Conservation (phyloP, 352 stramenopile genomes). For the Phytophthora lateralis region DNA sequence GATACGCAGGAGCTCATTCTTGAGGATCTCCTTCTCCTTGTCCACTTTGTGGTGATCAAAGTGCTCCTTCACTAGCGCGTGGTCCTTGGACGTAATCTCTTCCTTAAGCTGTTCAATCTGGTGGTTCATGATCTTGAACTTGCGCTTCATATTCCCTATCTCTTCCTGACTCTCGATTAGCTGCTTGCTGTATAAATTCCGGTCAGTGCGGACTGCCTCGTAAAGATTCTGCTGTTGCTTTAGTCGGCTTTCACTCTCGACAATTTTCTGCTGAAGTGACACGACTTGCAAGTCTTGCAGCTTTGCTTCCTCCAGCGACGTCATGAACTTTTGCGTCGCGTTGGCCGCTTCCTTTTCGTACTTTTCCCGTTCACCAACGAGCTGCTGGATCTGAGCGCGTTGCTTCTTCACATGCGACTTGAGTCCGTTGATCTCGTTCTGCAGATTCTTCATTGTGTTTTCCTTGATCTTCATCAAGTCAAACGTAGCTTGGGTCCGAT, state of each 20-base stretch:
- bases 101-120: slow-evolving; percentile 93
- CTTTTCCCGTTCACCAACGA: slow-evolving; percentile 87
- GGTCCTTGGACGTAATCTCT: slow-evolving; percentile 93
- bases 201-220: slow-evolving; percentile 90
- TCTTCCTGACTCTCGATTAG: slow-evolving; percentile 93
- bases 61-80: slow-evolving; percentile 92
- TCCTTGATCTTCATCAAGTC: slow-evolving; percentile 93
- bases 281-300: slow-evolving; percentile 75
- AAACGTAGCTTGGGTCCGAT: slow-evolving; percentile 80
- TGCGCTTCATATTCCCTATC: slow-evolving; percentile 89
- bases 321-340: slow-evolving; percentile 85
- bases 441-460: slow-evolving; percentile 90
- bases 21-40: slow-evolving; percentile 91
- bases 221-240: slow-evolving; percentile 96
- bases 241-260: slow-evolving; percentile 74
- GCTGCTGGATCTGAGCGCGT: slow-evolving; percentile 76
- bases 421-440: slow-evolving; percentile 89
- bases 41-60: slow-evolving; percentile 94
- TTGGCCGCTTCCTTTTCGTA: slow-evolving; percentile 88
- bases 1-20: slow-evolving; percentile 91
- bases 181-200: slow-evolving; percentile 94
- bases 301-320: slow-evolving; percentile 79
- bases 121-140: slow-evolving; percentile 93
- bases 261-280: slow-evolving; percentile 79
- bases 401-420: slow-evolving; percentile 85